Evolutionary conservation across 208 protist species (phyloP).

Genomic region (Blastocrithidia nonstop): DNA sequence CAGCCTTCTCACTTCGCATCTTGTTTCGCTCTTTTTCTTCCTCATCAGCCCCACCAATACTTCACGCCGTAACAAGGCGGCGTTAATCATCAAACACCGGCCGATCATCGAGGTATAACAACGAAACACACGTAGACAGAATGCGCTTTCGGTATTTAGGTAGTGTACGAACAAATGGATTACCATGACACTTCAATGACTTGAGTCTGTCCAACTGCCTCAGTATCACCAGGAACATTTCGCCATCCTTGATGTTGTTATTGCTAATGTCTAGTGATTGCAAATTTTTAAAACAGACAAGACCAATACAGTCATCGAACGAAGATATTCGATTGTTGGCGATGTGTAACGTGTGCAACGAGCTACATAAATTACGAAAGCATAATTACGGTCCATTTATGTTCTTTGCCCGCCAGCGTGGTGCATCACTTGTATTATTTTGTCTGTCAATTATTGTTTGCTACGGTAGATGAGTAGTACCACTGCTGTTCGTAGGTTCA

Average conservation of each 20-base stretch:
- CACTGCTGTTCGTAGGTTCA: too few relatives aligned
- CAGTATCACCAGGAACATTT: slow-evolving; percentile 71
- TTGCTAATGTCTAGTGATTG: slow-evolving; percentile 81
- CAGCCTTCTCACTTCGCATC: slow-evolving; percentile 57
- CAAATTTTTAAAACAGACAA: slow-evolving; percentile 63
- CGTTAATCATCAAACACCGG: slow-evolving; percentile 84
- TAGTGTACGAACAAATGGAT: slow-evolving; percentile 69
- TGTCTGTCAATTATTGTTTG: neutral
- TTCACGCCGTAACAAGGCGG: slow-evolving; percentile 75
- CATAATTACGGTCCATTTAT: slow-evolving; percentile 15
- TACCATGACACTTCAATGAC: slow-evolving; percentile 81
- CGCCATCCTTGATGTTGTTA: slow-evolving; percentile 77
- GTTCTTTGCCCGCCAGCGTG: slow-evolving; percentile 3
- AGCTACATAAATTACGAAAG: slow-evolving; percentile 60
- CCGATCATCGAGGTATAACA: slow-evolving; percentile 86
- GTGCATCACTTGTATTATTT: neutral
- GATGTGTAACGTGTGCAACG: slow-evolving; percentile 70
- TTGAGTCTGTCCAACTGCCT: slow-evolving; percentile 50
- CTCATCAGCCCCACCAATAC: slow-evolving; percentile 47
- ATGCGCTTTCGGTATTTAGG: slow-evolving; percentile 79
- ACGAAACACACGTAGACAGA: slow-evolving; percentile 29
- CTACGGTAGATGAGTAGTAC: too few relatives aligned
- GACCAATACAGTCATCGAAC: slow-evolving; percentile 28
- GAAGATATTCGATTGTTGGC: slow-evolving; percentile 53
- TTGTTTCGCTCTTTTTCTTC: slow-evolving; percentile 34